phyloP scores from a whole-genome alignment of 192 early-diverging fungal genomes.

The Haplosporangium gracile region DNA sequence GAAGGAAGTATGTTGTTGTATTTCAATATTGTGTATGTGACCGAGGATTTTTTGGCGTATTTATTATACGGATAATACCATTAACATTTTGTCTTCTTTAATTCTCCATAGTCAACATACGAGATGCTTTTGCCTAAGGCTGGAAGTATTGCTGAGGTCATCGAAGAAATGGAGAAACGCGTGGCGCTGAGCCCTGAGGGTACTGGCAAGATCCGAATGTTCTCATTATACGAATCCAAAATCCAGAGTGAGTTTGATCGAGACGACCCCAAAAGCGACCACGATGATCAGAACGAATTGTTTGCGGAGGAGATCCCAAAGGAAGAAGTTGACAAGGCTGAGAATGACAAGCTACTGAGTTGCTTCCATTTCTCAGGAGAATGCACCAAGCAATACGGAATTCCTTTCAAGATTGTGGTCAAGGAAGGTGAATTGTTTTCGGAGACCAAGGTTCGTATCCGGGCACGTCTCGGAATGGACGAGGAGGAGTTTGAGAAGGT shows the following conservation, averaged over 20 bases:
- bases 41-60: not conserved
- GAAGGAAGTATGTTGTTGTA: constrained; percentile 65
- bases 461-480: constrained; percentile 76
- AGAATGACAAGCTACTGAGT: constrained; percentile 63
- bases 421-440: constrained; percentile 72
- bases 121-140: constrained; percentile 81
- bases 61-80: not conserved
- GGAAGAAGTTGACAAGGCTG: constrained; percentile 57
- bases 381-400: constrained; percentile 74
- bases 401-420: constrained; percentile 87
- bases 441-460: constrained; percentile 82
- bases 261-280: constrained; percentile 58
- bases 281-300: constrained; percentile 62
- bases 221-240: constrained; percentile 65
- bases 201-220: constrained; percentile 68
- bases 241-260: constrained; percentile 60
- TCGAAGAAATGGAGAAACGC: constrained; percentile 64
- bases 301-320: constrained; percentile 71
- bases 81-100: not conserved
- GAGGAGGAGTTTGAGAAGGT: constrained; percentile 87
- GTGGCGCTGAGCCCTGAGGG: constrained; percentile 58
- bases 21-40: not conserved
- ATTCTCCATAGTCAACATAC: constrained; percentile 45
- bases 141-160: constrained; percentile 59
- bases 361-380: constrained; percentile 88